phyloP scores from a whole-genome alignment of 192 early-diverging fungal species.

The Borealophlyctis nickersoniae region DNA sequence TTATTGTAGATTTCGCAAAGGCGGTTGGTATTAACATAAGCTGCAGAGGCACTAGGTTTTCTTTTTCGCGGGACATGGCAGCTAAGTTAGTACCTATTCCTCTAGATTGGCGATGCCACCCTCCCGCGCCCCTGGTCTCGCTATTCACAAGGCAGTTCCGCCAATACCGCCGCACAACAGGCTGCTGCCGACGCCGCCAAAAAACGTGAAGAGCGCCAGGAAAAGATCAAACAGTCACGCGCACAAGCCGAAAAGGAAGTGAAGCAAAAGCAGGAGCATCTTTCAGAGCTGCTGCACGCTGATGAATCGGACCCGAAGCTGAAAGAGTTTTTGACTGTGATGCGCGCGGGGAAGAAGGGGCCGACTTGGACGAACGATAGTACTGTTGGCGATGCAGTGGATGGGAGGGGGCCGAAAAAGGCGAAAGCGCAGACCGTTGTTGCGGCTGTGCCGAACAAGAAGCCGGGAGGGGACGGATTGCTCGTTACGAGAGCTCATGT shows the following conservation, averaged over 20 bases:
- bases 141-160: conserved; percentile 83
- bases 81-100: not conserved
- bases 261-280: conserved; percentile 48
- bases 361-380: conserved; percentile 95
- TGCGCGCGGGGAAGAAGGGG: conserved; percentile 70
- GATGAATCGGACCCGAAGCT: conserved; percentile 72
- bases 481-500: conserved; percentile 59
- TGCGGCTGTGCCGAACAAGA: conserved; percentile 49
- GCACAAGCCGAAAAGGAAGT: conserved; percentile 35
- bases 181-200: conserved; percentile 22
- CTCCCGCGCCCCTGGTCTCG: conserved; percentile 89
- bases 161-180: conserved; percentile 52
- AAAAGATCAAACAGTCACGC: conserved; percentile 14
- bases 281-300: conserved; percentile 34
- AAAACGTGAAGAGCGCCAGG: conserved; percentile 30
- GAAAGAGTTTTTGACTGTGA: conserved; percentile 81
- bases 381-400: conserved; percentile 25
- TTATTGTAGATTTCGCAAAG: conserved; percentile 83
- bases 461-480: conserved; percentile 61
- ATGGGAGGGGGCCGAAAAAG: conserved; percentile 29
- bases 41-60: not conserved
- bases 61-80: not conserved
- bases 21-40: conserved; percentile 46
- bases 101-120: conserved; percentile 70
- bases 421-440: conserved; percentile 44